Percentiles rank a stretch among this genome's conserved stretches.
Evolutionary conservation across 2,329 filamentous ascomycete species (phyloP).

Genomic region (Colletotrichum horii): DNA sequence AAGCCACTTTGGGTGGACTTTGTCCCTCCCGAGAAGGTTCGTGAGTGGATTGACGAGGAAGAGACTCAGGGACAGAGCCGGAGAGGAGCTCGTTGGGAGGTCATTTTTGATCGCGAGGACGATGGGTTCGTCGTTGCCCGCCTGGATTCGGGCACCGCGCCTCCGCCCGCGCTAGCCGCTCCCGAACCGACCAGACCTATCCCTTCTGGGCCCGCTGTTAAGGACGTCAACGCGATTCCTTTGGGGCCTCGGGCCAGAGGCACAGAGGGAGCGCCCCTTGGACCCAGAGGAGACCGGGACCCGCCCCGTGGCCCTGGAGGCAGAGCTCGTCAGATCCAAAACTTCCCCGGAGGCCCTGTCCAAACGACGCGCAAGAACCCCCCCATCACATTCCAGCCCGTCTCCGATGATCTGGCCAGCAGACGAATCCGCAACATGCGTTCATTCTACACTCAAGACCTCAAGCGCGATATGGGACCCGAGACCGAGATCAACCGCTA

Average conservation of each 20-base stretch:
- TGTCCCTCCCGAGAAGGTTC: conserved; percentile 76
- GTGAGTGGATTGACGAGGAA: conserved; percentile 77
- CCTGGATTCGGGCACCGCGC: conserved; percentile 41
- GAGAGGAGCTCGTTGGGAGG: conserved; percentile 68
- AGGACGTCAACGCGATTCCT: conserved; percentile 38
- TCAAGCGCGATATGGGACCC: conserved; percentile 45
- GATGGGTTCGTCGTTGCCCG: conserved; percentile 60
- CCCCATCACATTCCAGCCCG: conserved; percentile 57
- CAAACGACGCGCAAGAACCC: conserved; percentile 48
- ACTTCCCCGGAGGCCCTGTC: conserved; percentile 24
- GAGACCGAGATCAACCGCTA: conserved; percentile 68
- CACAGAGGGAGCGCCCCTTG: conserved; percentile 31
- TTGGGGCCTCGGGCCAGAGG: conserved; percentile 33
- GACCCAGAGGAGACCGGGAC: conserved; percentile 43
- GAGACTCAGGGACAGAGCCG: conserved; percentile 50
- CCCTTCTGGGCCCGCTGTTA: conserved; percentile 23
- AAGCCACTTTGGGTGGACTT: conserved; percentile 91
- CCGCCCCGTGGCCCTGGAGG: conserved; percentile 34
- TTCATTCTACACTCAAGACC: conserved; percentile 49
- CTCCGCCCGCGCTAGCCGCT: conserved; percentile 7
- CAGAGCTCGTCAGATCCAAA: conserved; percentile 15
- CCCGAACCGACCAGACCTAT: conserved; percentile 1
- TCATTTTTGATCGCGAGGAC: conserved; percentile 67
- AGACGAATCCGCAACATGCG: conserved; percentile 66
- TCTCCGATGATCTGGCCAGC: conserved; percentile 66